Conservation (phyloP, 768 basidiomycete species). For the Amanita exitialis region DNA sequence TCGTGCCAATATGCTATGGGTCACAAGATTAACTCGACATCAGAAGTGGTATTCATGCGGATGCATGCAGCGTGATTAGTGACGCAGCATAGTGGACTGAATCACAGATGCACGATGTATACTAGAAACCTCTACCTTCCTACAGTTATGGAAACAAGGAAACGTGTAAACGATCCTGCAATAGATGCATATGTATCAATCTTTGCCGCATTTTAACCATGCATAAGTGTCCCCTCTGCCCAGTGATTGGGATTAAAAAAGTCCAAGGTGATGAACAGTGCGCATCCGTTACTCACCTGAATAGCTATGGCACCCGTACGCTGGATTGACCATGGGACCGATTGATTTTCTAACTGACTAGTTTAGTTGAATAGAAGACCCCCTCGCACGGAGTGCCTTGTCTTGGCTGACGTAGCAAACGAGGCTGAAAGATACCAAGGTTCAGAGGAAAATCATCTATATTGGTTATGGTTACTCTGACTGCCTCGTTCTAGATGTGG, state of each 20-base stretch:
- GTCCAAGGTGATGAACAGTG: background rate
- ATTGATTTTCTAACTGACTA: background rate
- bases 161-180: background rate
- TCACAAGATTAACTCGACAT: background rate
- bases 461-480: background rate
- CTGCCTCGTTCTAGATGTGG: conserved; percentile 46
- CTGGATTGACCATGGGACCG: background rate
- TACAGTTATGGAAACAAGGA: conserved; percentile 1
- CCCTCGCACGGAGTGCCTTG: conserved; percentile 30
- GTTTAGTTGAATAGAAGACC: conserved; percentile 11
- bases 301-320: conserved; percentile 11
- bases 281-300: background rate
- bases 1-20: background rate
- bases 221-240: conserved; percentile 4
- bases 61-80: background rate
- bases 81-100: background rate
- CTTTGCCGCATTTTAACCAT: conserved; percentile 2
- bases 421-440: conserved; percentile 88
- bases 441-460: conserved; percentile 15
- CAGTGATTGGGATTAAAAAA: background rate
- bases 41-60: background rate
- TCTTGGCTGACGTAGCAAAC: conserved; percentile 75
- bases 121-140: background rate
- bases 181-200: background rate
- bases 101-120: background rate